phyloP scores from a whole-genome alignment of 2,329 filamentous ascomycete species.

The Aspergillus viridinutans region DNA sequence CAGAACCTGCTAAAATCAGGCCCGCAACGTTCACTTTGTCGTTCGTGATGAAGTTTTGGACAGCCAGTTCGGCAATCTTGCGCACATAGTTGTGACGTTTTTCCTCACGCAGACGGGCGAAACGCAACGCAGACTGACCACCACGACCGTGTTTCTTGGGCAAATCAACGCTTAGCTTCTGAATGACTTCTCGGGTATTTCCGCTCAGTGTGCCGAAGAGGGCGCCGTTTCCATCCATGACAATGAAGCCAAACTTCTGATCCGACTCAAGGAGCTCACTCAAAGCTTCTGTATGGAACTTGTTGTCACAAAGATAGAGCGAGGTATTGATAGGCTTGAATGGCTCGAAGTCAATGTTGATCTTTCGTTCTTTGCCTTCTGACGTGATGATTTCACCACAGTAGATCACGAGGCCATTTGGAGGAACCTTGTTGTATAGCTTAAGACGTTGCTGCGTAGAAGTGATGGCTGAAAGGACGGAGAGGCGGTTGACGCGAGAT shows the following conservation, averaged over 20 bases:
- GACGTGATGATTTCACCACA: slow-evolving; percentile 99
- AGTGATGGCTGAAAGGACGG: slow-evolving; percentile 94
- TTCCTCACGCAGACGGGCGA: slow-evolving; percentile 97
- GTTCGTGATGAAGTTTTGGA: slow-evolving; percentile 97
- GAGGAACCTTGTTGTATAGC: slow-evolving; percentile 97
- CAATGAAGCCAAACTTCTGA: slow-evolving; percentile 98
- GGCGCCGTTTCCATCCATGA: slow-evolving; percentile 99
- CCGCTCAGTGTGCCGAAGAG: slow-evolving; percentile 95
- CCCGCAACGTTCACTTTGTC: slow-evolving; percentile 98
- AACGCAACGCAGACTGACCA: slow-evolving; percentile 99
- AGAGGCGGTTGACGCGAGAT: slow-evolving; percentile 97
- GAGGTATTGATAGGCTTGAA: slow-evolving; percentile 99
- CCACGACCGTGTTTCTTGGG: slow-evolving; percentile 99
- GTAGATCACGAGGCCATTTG: slow-evolving; percentile 96
- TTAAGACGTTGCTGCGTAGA: slow-evolving; percentile 99
- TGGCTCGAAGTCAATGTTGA: slow-evolving; percentile 99
- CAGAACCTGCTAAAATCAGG: slow-evolving; percentile 90
- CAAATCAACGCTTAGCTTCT: slow-evolving; percentile 97
- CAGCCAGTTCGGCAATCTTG: slow-evolving; percentile 94
- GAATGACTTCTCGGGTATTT: slow-evolving; percentile 92
- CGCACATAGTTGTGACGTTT: slow-evolving; percentile 99
- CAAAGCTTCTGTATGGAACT: slow-evolving; percentile 97
- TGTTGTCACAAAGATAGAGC: slow-evolving; percentile 99
- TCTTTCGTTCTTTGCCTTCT: slow-evolving; percentile 98
- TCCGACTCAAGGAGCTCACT: slow-evolving; percentile 97